Evolutionary conservation across 1,139 yeast genomes (phyloP).

Genomic region (Pichia sp.): DNA sequence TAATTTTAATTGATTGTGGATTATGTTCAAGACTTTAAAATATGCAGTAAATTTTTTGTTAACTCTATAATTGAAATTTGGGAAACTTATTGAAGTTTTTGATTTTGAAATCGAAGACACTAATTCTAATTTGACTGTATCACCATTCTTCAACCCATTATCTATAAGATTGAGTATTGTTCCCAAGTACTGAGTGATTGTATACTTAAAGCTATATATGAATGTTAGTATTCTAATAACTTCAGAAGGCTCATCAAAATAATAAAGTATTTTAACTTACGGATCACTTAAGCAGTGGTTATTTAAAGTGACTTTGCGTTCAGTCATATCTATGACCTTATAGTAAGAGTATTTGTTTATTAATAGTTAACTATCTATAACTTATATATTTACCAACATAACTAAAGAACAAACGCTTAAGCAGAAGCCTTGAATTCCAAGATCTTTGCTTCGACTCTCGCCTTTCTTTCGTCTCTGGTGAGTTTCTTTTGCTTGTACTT

Average conservation of each 20-base stretch:
- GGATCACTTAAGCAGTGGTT: not conserved
- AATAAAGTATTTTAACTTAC: not conserved
- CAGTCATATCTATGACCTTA: not conserved
- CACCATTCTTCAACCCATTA: slow-evolving; percentile 10
- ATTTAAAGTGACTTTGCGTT: not conserved
- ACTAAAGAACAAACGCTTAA: slow-evolving; percentile 4
- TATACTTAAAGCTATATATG: not conserved
- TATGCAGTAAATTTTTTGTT: slow-evolving; percentile 22
- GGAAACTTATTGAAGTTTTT: slow-evolving; percentile 12
- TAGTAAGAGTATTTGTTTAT: not conserved
- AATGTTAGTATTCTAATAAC: not conserved
- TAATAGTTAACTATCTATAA: not conserved
- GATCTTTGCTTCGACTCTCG: slow-evolving; percentile 85
- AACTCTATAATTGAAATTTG: slow-evolving; percentile 14
- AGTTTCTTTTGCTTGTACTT: slow-evolving; percentile 86
- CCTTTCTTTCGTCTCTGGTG: slow-evolving; percentile 87
- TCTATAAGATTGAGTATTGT: slow-evolving; percentile 5
- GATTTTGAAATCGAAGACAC: not conserved
- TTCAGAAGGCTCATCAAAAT: not conserved
- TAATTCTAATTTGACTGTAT: slow-evolving; percentile 3
- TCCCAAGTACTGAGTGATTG: not conserved
- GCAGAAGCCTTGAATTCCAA: slow-evolving; percentile 62
- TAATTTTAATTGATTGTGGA: slow-evolving; percentile 16
- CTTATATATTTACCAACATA: not conserved
- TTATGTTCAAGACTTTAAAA: slow-evolving; percentile 19